phyloP scores from a whole-genome alignment of 2,329 filamentous ascomycete genomes.

The Phyllosticta paracitricarpa region DNA sequence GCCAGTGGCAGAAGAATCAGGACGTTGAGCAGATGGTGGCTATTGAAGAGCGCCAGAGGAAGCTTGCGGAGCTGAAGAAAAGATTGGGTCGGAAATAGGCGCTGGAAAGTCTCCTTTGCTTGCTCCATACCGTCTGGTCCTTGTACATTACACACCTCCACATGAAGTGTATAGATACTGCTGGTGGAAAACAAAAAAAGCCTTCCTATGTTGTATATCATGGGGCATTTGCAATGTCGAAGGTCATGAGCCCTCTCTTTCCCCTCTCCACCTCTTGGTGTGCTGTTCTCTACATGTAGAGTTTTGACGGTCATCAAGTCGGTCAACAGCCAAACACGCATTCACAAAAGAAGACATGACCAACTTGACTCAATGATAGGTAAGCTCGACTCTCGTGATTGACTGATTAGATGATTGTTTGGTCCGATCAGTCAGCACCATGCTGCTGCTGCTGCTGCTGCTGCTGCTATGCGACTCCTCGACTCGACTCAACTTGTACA shows the following conservation, averaged over 20 bases:
- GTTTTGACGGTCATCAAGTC: background rate
- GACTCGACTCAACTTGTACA: background rate
- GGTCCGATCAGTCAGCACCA: background rate
- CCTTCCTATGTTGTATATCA: no score
- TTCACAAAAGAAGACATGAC: no score
- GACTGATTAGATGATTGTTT: background rate
- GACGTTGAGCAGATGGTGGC: constrained; percentile 62
- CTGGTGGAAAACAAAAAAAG: background rate
- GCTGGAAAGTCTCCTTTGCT: background rate
- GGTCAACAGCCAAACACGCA: no score
- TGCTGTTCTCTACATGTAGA: background rate
- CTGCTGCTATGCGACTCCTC: background rate
- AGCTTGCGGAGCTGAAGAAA: background rate
- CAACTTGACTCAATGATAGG: background rate
- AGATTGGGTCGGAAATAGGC: background rate
- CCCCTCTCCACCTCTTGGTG: background rate
- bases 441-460: background rate
- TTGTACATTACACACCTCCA: background rate
- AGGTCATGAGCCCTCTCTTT: background rate
- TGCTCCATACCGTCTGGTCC: background rate
- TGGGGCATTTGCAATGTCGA: no score
- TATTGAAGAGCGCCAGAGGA: constrained; percentile 19
- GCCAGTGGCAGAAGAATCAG: constrained; percentile 61
- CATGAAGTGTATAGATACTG: background rate
- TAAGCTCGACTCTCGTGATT: background rate